Evolutionary conservation across 1,139 yeast genomes (phyloP).

Genomic region (Yamadazyma oceani): DNA sequence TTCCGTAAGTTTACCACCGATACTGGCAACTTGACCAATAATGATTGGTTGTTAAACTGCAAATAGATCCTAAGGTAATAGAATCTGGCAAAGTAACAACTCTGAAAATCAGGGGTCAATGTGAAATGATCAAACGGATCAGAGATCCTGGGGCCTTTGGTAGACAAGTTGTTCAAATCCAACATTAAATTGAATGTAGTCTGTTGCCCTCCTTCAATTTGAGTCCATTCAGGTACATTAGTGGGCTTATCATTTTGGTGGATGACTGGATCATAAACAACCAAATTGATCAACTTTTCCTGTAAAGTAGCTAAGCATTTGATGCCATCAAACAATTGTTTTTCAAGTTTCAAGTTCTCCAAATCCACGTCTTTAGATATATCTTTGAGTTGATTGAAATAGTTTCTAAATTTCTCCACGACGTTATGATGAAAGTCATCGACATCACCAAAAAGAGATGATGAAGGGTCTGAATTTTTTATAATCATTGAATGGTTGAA

Average conservation of each 20-base stretch:
- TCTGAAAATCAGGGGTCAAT: constrained; percentile 42
- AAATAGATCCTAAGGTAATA: constrained; percentile 34
- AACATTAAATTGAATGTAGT: constrained; percentile 9
- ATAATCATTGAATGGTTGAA: constrained; percentile 41
- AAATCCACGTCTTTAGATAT: constrained; percentile 24
- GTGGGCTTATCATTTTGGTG: constrained; percentile 5
- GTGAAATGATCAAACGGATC: constrained; percentile 21
- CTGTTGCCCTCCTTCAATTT: constrained; percentile 2
- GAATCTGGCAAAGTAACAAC: constrained; percentile 34
- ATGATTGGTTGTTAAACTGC: constrained; percentile 26
- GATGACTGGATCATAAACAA: constrained; percentile 5
- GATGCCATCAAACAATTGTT: constrained; percentile 31
- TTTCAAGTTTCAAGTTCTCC: constrained; percentile 30
- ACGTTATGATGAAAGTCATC: constrained; percentile 29
- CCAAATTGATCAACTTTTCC: constrained; percentile 30
- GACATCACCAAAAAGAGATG: constrained; percentile 17
- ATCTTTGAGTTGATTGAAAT: constrained; percentile 21
- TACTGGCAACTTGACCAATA: constrained; percentile 35
- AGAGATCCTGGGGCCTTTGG: constrained; percentile 3
- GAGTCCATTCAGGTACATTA: constrained; percentile 7
- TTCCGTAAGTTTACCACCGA: constrained; percentile 17
- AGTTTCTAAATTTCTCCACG: constrained; percentile 21
- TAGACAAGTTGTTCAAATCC: constrained; percentile 8
- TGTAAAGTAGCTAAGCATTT: constrained; percentile 28
- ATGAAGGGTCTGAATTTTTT: constrained; percentile 16